Base-by-base conservation (phyloP, 2,329 filamentous ascomycete species). In the Verticillium albo-atrum region DNA sequence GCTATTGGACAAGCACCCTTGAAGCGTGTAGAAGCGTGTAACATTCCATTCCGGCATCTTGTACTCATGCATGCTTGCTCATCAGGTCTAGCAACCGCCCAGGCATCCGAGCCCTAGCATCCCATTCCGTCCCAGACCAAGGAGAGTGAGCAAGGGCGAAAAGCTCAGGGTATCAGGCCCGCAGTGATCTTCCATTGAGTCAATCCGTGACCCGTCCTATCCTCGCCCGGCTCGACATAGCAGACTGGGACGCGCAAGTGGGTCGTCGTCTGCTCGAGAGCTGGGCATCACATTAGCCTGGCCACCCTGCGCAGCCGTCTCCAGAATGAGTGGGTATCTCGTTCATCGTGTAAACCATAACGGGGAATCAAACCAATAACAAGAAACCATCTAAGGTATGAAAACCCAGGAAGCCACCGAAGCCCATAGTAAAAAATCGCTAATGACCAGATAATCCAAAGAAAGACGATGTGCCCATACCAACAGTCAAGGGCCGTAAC, bases 311-410 rank as follows among this genome's bases (percentile, higher is more conserved):
- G 42, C 20, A 47, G 42, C 30, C 34, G 3, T 32, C 34, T 42
- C 54, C 54, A 42, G 54, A 37, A 23, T 55, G 54, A 55, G 54
- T 55, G 54, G 54, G 54, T 55, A 55, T 55, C 54, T 55, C 32
- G 23, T 55, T 55, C 54, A 17, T 55, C 54, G 25, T 47, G 9
- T 55, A 42, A 55, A 55, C 12, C 54, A 55, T 55, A 37, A 55
- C 23, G 28, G 52, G 30, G 27, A 54, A 47, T 47, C 42, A 32
- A 47, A 23, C 14, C 42, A n/a, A 47, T 10, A 47, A 47, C 42
- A 23, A 10, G 7, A 47, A 47, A 47, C 42, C 42, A 47, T 47
- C 42, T 47, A 47, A 47, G 42, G 42, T 47, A 20, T 47, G 42
- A 47, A 47, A 47, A 23, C n/a, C n/a, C 23, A 6, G 9, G 42